Conservation (phyloP, 441 rosid genomes). For the Mallotus repandus region DNA sequence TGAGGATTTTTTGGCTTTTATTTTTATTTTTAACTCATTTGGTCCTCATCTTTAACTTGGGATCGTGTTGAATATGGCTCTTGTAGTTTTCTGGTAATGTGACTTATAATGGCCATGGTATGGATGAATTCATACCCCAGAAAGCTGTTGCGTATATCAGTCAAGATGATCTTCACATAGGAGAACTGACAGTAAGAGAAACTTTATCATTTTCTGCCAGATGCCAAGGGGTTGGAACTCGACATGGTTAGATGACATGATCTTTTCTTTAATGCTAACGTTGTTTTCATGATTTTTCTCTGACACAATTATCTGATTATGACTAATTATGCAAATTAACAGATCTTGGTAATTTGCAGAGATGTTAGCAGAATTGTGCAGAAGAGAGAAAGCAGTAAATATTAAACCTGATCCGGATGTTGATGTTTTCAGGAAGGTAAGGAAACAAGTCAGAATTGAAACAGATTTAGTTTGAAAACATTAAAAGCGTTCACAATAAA, state of each 20-base stretch:
- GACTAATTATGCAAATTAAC: neutral
- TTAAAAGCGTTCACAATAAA: neutral
- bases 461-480: neutral
- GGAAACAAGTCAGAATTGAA: neutral
- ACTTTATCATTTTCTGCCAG: slow-evolving; percentile 33
- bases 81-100: slow-evolving; percentile 29
- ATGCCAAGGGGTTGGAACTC: slow-evolving; percentile 33
- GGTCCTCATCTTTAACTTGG: neutral
- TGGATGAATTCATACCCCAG: slow-evolving; percentile 29
- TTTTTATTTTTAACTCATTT: neutral
- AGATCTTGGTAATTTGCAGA: slow-evolving; percentile 17
- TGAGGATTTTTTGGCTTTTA: neutral
- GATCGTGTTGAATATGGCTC: neutral
- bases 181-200: slow-evolving; percentile 36
- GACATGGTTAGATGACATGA: slow-evolving; percentile 14
- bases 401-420: slow-evolving; percentile 35
- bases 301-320: neutral
- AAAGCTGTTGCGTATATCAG: slow-evolving; percentile 32
- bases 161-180: slow-evolving; percentile 30
- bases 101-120: slow-evolving; percentile 30
- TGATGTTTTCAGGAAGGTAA: slow-evolving; percentile 38
- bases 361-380: slow-evolving; percentile 27
- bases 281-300: neutral
- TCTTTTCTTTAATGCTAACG: neutral
- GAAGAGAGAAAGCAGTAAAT: slow-evolving; percentile 34